Evolutionary conservation across 2,329 filamentous ascomycete genomes (phyloP).

Genomic region (Lasiodiplodia gonubiensis): DNA sequence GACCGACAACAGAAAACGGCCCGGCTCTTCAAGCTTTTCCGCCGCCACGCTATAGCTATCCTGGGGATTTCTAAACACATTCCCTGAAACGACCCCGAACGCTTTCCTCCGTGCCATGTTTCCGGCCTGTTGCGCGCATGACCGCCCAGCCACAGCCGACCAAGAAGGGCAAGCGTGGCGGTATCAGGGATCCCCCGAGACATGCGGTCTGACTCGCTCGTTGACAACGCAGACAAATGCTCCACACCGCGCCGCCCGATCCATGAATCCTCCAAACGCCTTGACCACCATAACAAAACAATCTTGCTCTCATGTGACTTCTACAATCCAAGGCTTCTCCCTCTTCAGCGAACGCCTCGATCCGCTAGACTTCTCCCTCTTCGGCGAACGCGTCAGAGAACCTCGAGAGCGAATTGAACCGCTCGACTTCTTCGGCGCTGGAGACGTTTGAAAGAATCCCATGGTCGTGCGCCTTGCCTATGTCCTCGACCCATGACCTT

Average conservation of each 20-base stretch:
- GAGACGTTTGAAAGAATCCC: background rate
- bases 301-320: background rate
- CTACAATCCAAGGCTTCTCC: background rate
- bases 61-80: too few relatives aligned
- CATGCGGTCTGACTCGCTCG: conserved; percentile 22
- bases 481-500: conserved; percentile 32
- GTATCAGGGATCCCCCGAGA: conserved; percentile 16
- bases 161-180: conserved; percentile 14
- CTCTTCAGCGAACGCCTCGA: conserved; percentile 34
- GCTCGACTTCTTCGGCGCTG: conserved; percentile 29
- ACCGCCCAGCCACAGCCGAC: conserved; percentile 13
- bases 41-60: background rate
- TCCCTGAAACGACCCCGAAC: background rate
- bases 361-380: background rate
- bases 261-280: background rate
- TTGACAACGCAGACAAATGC: conserved; percentile 17
- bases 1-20: background rate
- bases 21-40: background rate
- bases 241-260: conserved; percentile 4
- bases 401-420: conserved; percentile 38
- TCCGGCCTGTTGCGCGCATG: conserved; percentile 1
- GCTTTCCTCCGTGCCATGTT: background rate
- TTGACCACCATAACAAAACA: conserved; percentile 2
- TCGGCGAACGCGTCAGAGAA: conserved; percentile 38
- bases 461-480: background rate